Evolutionary conservation across 1,284 basidiomycete species (phyloP).

Genomic region (Trichosporon coremiiforme): DNA sequence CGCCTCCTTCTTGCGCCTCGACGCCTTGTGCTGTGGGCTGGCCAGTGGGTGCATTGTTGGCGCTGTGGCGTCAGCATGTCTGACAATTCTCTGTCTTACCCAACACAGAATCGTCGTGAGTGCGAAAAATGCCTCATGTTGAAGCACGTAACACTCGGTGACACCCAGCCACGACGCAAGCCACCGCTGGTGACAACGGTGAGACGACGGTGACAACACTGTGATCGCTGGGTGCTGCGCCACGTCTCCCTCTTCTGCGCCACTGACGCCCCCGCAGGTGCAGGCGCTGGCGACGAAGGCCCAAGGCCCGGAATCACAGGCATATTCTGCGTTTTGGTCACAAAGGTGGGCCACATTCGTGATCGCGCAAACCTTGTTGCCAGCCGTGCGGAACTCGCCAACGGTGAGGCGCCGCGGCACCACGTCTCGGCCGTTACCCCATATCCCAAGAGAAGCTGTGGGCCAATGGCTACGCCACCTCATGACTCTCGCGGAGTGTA

Average conservation of each 20-base stretch:
- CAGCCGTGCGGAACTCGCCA: not conserved
- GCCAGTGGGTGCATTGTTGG: not conserved
- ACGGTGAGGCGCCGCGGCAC: not conserved
- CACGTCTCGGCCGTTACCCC: conserved; percentile 12
- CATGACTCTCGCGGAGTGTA: not conserved
- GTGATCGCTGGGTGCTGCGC: conserved; percentile 4
- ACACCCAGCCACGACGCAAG: not conserved
- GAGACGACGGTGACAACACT: too few species aligned
- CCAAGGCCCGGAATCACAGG: not conserved
- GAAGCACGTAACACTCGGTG: not conserved
- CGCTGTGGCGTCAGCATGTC: not conserved
- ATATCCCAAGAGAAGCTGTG: not conserved
- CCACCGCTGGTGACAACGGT: not conserved
- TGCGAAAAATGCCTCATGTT: not conserved
- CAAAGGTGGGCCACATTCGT: not conserved
- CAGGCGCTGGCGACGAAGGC: not conserved
- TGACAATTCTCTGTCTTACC: not conserved
- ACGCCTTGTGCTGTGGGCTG: not conserved
- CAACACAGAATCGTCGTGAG: not conserved
- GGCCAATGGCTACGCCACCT: not conserved
- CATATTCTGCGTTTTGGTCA: not conserved
- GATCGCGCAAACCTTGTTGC: not conserved
- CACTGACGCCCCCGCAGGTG: not conserved
- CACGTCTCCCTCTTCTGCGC: too few species aligned
- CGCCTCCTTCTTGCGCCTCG: not conserved